Evolutionary conservation across 768 basidiomycete genomes (phyloP).

Genomic region (Cystobasidium tubakii): DNA sequence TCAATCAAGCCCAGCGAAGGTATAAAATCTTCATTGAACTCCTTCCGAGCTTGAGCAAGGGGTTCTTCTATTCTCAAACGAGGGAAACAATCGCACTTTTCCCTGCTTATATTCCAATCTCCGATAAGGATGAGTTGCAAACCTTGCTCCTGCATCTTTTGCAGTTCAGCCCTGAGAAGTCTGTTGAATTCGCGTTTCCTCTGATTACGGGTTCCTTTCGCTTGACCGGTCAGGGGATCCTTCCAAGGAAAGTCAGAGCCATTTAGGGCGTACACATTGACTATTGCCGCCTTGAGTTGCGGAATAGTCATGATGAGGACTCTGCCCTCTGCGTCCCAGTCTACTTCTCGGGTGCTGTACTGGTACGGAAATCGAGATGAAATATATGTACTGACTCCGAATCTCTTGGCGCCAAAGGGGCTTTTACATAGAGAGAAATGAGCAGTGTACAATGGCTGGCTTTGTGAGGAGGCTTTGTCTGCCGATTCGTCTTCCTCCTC

Average conservation of each 20-base stretch:
- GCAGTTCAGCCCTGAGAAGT: slow-evolving; percentile 36
- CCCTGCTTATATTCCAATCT: slow-evolving; percentile 42
- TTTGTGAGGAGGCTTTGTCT: not conserved
- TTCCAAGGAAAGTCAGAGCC: slow-evolving; percentile 38
- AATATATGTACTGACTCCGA: slow-evolving; percentile 38
- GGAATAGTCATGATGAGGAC: slow-evolving; percentile 35
- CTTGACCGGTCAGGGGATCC: slow-evolving; percentile 25
- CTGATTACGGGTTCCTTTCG: slow-evolving; percentile 36
- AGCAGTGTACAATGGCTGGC: slow-evolving; percentile 34
- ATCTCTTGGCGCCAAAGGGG: slow-evolving; percentile 21
- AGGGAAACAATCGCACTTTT: slow-evolving; percentile 39
- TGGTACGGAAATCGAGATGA: not conserved
- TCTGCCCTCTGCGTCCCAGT: slow-evolving; percentile 40
- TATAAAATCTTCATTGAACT: slow-evolving; percentile 42
- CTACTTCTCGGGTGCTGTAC: slow-evolving; percentile 32
- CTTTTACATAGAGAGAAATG: slow-evolving; percentile 28
- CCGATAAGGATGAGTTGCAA: slow-evolving; percentile 34
- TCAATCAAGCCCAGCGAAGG: slow-evolving; percentile 39
- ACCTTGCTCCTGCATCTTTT: slow-evolving; percentile 31
- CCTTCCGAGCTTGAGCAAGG: slow-evolving; percentile 39
- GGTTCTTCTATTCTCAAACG: slow-evolving; percentile 41
- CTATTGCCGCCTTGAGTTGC: slow-evolving; percentile 25
- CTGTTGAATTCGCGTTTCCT: slow-evolving; percentile 41
- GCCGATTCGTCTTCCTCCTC: not conserved
- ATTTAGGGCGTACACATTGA: slow-evolving; percentile 39